Evolutionary conservation across 1,284 basidiomycete genomes (phyloP), one percentile per base, ranked within the genome.

Genomic region (Phellopilus nigrolimitatus): DNA sequence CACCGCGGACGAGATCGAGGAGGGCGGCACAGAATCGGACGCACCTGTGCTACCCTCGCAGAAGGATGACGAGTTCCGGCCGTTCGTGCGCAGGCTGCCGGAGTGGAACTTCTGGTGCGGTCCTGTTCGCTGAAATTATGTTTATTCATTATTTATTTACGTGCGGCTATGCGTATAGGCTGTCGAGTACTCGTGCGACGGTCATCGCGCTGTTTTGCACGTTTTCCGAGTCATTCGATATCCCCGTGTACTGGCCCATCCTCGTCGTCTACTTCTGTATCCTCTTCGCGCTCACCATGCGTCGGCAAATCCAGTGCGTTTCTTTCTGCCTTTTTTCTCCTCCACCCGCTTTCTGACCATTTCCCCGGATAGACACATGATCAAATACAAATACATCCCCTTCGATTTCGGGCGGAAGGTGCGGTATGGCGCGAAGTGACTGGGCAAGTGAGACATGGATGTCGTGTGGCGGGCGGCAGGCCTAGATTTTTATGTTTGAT

Each of bases 201-300:
- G 47, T 88, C 13, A 68, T 99, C 51, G 88, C 93, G 3, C 66
- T 97, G 41, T 68, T 87, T 48, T 86, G 87, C 66, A 91, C 94
- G 3, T 71, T 85, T 55, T 94, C 87, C 24, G 78, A 85, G 42
- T 67, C 80, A 33, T 95, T 95, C 61, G 94, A 98, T 66, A 87
- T 98, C 15, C 95, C 95, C 9, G 95, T 99, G 19, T 98, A 97
- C 71, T 98, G 95, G 93, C 94, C 94, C 9, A 97, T 98, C 68
- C 79, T 97, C 42, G 83, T 98, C 60, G 75, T 97, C 60, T 97
- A 97, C 73, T 93, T 94, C 74, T 83, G 86, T 66, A 82, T 90
- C 46, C 76, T 95, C 42, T 93, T 95, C 64, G 79, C 86, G 19
- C 72, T 95, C 59, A 95, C 92, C 12, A 95, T 95, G 92, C 79